phyloP scores from a whole-genome alignment of 805 yeast species.

The Wickerhamomyces queroliae region DNA sequence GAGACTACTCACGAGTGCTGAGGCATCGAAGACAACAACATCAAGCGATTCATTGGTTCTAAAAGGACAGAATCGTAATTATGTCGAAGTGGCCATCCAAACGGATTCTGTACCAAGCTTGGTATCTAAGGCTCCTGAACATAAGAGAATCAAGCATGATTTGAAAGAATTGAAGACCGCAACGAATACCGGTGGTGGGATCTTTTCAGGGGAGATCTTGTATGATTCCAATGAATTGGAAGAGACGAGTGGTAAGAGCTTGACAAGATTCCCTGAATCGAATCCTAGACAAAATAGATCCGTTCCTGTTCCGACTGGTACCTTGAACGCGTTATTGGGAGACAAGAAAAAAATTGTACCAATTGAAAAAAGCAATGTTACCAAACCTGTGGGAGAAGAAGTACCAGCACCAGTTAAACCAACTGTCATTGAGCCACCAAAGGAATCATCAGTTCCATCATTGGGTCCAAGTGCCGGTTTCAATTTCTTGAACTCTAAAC shows the following conservation, averaged over 20 bases:
- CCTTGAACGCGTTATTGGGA: slow-evolving; percentile 11
- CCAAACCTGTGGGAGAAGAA: not conserved
- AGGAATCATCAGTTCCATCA: slow-evolving; percentile 1
- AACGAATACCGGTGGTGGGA: slow-evolving; percentile 9
- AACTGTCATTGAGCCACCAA: not conserved
- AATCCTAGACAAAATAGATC: not conserved
- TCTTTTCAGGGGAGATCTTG: slow-evolving; percentile 20
- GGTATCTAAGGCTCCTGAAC: slow-evolving; percentile 9
- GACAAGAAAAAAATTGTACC: slow-evolving; percentile 15
- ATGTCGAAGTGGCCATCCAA: slow-evolving; percentile 19
- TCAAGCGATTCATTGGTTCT: no score
- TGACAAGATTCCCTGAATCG: slow-evolving; percentile 15
- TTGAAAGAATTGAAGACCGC: no score
- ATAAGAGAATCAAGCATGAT: slow-evolving; percentile 4
- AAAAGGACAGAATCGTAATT: slow-evolving; percentile 1
- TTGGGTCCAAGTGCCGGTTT: slow-evolving; percentile 25
- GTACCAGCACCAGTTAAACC: not conserved
- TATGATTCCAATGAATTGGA: slow-evolving; percentile 19
- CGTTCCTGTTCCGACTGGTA: slow-evolving; percentile 5
- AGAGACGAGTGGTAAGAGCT: slow-evolving; percentile 9
- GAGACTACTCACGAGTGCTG: not conserved
- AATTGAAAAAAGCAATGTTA: no score
- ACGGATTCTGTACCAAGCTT: slow-evolving; percentile 17
- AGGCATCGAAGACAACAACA: not conserved
- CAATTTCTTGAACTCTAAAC: slow-evolving; percentile 15